A percentile compares a stretch with the other conserved stretches of the same genome.
These are phyloP conservation scores for Globisporangium parvum DNA, from an alignment of 352 stramenopile genomes.

Conservation along the genomic window DNA sequence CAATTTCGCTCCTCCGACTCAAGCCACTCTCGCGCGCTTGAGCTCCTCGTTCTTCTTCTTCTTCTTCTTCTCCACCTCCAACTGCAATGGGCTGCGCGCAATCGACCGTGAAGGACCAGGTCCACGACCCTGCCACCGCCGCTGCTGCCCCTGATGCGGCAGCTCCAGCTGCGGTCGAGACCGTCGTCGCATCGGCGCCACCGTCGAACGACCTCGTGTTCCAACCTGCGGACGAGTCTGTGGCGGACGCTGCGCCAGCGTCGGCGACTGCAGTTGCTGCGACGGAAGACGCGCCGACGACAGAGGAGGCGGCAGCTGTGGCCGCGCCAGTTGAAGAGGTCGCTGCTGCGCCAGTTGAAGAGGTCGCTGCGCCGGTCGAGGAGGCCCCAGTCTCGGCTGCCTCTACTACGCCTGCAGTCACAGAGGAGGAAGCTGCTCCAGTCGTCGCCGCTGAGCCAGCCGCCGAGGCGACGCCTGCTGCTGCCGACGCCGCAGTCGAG, in stretches of 20 bases:
- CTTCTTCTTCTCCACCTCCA: constrained; percentile 8
- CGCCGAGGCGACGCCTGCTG: constrained; percentile 9
- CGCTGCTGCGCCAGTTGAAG: constrained; percentile 4
- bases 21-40: constrained; percentile 5
- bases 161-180: background rate
- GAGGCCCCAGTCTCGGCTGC: constrained; percentile 3
- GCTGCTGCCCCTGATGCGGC: background rate
- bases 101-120: constrained; percentile 47
- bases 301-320: background rate
- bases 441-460: constrained; percentile 2
- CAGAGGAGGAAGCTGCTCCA: constrained; percentile 9
- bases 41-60: background rate
- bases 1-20: constrained; percentile 5
- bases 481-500: background rate
- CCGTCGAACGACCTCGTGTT: constrained; percentile 2
- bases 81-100: constrained; percentile 56
- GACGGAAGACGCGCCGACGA: background rate
- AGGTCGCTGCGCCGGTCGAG: constrained; percentile 16
- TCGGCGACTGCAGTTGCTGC: background rate
- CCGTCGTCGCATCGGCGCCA: constrained; percentile 4
- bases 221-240: background rate
- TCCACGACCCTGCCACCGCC: constrained; percentile 18
- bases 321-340: constrained; percentile 1
- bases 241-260: background rate
- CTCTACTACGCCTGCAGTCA: constrained; percentile 9